phyloP scores from a whole-genome alignment of 129 eudicot species.

The Artemisia annua region DNA sequence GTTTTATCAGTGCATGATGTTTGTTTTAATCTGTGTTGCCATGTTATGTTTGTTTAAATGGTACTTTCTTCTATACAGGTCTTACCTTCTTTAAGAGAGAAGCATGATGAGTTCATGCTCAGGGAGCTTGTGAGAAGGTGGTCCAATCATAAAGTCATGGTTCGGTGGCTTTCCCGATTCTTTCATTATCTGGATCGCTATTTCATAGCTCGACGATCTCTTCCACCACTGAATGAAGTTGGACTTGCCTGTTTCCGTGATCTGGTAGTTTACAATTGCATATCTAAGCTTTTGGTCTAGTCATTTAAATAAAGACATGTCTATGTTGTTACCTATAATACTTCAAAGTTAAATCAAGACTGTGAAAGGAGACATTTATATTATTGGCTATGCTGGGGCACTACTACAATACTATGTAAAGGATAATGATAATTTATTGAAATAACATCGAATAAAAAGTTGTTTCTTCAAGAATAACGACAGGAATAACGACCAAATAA shows the following conservation, averaged over 20 bases:
- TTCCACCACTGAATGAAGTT: slow-evolving; percentile 90
- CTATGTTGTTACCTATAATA: no score
- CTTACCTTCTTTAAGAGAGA: slow-evolving; percentile 75
- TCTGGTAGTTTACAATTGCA: slow-evolving; percentile 46
- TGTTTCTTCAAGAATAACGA: neutral
- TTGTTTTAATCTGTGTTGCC: neutral
- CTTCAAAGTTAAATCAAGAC: no score
- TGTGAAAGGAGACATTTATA: no score
- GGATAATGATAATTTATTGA: neutral
- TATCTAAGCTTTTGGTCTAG: neutral
- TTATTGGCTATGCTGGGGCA: neutral
- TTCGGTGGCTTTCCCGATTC: slow-evolving; percentile 91
- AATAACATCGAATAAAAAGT: neutral
- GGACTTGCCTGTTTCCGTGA: slow-evolving; percentile 91
- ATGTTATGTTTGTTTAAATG: slow-evolving; percentile 1
- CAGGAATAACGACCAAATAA: no score
- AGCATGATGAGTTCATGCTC: slow-evolving; percentile 90
- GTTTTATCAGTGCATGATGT: no score
- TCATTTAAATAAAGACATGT: neutral
- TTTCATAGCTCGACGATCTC: slow-evolving; percentile 83
- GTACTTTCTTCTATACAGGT: slow-evolving; percentile 43
- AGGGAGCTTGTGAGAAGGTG: slow-evolving; percentile 95
- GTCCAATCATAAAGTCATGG: slow-evolving; percentile 96
- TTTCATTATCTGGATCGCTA: slow-evolving; percentile 93
- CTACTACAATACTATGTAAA: no score